These are phyloP conservation scores for Zizania latifolia DNA, from an alignment of 176 grass and related monocot genomes.

Conservation along the genomic window DNA sequence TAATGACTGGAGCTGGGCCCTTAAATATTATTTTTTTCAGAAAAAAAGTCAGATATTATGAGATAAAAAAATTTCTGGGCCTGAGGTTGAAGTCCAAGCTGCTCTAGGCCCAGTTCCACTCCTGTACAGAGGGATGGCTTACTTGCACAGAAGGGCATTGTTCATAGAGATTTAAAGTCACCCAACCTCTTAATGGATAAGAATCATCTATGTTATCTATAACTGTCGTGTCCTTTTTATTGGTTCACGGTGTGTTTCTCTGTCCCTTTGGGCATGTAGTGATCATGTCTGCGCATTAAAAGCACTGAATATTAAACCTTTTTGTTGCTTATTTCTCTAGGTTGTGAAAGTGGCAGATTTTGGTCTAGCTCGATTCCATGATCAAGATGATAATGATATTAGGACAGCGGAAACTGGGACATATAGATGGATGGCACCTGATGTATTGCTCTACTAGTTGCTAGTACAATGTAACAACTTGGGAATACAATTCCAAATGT, in stretches of 20 bases:
- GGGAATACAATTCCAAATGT: neutral
- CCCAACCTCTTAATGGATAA: constrained; percentile 68
- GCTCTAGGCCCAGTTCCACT: too few species aligned
- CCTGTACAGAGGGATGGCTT: constrained; percentile 61
- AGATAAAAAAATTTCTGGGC: too few species aligned
- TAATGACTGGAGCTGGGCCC: too few species aligned
- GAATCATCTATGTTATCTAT: constrained; percentile 44
- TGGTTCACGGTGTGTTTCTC: neutral
- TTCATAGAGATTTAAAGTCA: constrained; percentile 78
- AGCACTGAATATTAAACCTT: neutral
- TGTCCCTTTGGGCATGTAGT: neutral
- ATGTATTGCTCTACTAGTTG: constrained; percentile 37
- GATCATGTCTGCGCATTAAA: neutral
- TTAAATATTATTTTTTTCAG: too few species aligned
- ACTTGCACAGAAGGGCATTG: constrained; percentile 70
- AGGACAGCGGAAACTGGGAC: constrained; percentile 88
- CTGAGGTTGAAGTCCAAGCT: too few species aligned
- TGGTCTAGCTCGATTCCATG: constrained; percentile 67
- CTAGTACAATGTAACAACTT: neutral
- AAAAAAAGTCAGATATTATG: too few species aligned
- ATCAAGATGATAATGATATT: constrained; percentile 45
- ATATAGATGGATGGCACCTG: constrained; percentile 81
- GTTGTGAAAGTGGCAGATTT: constrained; percentile 76
- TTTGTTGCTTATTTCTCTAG: constrained; percentile 26
- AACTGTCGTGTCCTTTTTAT: neutral